Evolutionary conservation across 2,329 filamentous ascomycete species (phyloP).

Genomic region (Trichophyton simii): DNA sequence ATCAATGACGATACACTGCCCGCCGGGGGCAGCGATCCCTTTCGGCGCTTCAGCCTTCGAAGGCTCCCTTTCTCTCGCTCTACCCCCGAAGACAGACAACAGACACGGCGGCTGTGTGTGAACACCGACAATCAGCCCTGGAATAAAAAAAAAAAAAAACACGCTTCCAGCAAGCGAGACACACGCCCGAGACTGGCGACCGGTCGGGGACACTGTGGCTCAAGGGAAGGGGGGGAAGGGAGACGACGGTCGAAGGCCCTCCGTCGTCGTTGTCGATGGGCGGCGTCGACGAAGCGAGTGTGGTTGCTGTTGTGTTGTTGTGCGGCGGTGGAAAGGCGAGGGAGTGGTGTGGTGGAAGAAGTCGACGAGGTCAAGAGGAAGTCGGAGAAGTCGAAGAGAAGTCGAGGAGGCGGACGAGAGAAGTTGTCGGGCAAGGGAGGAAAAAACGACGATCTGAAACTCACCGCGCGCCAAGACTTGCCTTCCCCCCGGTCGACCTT

Average conservation of each 20-base stretch:
- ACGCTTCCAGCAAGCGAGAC: not conserved
- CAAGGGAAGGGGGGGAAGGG: not conserved
- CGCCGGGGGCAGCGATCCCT: constrained; percentile 5
- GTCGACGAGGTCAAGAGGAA: not conserved
- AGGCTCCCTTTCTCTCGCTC: not conserved
- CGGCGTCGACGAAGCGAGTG: not conserved
- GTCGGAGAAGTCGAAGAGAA: no score
- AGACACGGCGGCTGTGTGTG: not conserved
- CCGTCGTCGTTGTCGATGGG: not conserved
- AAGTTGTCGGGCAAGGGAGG: not conserved
- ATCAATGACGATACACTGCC: constrained; percentile 3
- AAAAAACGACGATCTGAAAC: constrained; percentile 1
- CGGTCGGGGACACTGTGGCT: not conserved
- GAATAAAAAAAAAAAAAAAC: not conserved
- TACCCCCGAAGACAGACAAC: not conserved
- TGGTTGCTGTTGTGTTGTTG: not conserved
- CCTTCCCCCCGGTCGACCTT: no score
- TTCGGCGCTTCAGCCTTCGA: constrained; percentile 2
- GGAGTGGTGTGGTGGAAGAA: not conserved
- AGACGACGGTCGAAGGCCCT: not conserved
- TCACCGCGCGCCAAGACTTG: not conserved
- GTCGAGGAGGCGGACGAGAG: not conserved
- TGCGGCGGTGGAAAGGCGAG: not conserved
- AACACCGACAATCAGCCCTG: not conserved
- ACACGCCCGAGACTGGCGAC: not conserved